Evolutionary conservation across 441 rosid species (phyloP).

Genomic region (Bocquillonia castaneifolia): DNA sequence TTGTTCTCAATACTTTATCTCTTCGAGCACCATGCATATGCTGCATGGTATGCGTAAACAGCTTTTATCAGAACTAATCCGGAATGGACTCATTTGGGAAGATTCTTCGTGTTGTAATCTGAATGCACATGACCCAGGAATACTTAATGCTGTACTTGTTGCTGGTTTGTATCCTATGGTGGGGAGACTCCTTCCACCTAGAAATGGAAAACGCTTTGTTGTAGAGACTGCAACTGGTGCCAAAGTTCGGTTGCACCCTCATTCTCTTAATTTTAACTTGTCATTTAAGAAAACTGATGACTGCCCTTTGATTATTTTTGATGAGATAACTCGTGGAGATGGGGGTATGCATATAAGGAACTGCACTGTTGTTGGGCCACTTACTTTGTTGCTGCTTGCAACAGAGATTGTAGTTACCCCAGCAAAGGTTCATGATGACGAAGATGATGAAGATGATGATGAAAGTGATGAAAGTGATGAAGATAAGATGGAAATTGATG

Average conservation of each 20-base stretch:
- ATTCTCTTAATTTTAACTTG: conserved; percentile 52
- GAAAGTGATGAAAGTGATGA: conserved; percentile 47
- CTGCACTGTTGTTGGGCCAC: conserved; percentile 60
- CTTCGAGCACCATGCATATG: conserved; percentile 73
- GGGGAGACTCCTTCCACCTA: conserved; percentile 58
- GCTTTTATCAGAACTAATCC: conserved; percentile 65
- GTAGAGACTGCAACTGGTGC: conserved; percentile 77
- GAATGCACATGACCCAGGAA: conserved; percentile 69
- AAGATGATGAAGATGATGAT: conserved; percentile 33
- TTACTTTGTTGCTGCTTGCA: conserved; percentile 64
- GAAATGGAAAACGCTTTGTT: conserved; percentile 40
- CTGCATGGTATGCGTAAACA: conserved; percentile 79
- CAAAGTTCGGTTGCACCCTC: conserved; percentile 68
- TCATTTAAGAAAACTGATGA: conserved; percentile 36
- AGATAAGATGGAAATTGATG: conserved; percentile 39
- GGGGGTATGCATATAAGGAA: conserved; percentile 69
- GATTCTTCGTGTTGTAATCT: conserved; percentile 54
- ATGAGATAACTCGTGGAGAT: conserved; percentile 90
- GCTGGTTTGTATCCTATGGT: conserved; percentile 91
- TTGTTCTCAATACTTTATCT: conserved; percentile 77
- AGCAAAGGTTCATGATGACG: conserved; percentile 23
- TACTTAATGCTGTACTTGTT: conserved; percentile 73
- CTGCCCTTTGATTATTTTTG: conserved; percentile 61
- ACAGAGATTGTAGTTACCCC: conserved; percentile 85
- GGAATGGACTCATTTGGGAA: conserved; percentile 59